Percentiles rank a stretch among this genome's conserved stretches.
Conservation (phyloP, 2,329 filamentous ascomycete genomes). For the Apiospora aurea region DNA sequence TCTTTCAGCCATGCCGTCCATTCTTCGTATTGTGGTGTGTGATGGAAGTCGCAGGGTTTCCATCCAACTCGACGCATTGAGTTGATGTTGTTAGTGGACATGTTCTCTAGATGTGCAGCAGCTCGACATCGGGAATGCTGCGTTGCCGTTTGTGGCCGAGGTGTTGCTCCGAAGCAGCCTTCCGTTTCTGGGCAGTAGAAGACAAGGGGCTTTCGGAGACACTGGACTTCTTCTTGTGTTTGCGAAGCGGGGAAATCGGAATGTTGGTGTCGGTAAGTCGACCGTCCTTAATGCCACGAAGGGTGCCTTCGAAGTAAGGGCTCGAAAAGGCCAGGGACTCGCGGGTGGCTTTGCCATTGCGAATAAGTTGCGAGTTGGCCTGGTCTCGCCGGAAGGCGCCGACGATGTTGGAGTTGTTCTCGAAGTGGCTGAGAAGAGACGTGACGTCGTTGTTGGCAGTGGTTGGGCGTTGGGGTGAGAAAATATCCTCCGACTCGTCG, state of each 20-base stretch:
- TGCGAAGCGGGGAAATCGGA: constrained; percentile 72
- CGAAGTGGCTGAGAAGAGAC: constrained; percentile 70
- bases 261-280: constrained; percentile 70
- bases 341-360: constrained; percentile 66
- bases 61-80: not conserved
- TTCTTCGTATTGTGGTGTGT: constrained; percentile 13
- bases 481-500: constrained; percentile 54
- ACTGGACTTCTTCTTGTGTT: constrained; percentile 59
- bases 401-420: constrained; percentile 71
- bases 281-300: constrained; percentile 70
- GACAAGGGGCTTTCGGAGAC: constrained; percentile 58
- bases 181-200: constrained; percentile 59
- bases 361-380: constrained; percentile 66
- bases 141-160: constrained; percentile 62
- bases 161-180: constrained; percentile 54
- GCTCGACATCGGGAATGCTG: constrained; percentile 64
- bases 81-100: not conserved
- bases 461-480: constrained; percentile 57
- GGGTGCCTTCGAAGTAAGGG: constrained; percentile 65
- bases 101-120: constrained; percentile 27
- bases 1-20: constrained; percentile 24
- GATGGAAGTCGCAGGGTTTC: constrained; percentile 21
- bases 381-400: constrained; percentile 79
- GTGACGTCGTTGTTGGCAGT: constrained; percentile 57
- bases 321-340: constrained; percentile 69